Percentiles rank a stretch among this genome's conserved stretches.
Evolutionary conservation across 2,329 filamentous ascomycete species (phyloP).

Genomic region (Phyllosticta citribraziliensis): DNA sequence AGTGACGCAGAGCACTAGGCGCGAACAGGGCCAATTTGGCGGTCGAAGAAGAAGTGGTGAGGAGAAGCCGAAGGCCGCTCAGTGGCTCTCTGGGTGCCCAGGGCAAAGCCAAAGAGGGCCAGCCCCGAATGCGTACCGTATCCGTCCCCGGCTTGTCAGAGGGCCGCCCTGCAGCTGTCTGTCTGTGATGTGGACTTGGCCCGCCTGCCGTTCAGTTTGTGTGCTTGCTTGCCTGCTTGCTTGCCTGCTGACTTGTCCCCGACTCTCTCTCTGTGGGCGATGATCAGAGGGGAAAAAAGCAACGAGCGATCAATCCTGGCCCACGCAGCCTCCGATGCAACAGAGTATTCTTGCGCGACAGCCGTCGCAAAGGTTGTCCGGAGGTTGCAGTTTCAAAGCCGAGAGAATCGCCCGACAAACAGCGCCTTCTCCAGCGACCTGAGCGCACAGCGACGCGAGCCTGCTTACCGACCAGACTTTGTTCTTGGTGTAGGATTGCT

Average conservation of each 20-base stretch:
- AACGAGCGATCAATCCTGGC: constrained; percentile 3
- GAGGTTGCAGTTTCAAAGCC: too few species aligned
- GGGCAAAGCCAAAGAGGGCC: neutral
- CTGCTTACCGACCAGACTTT: neutral
- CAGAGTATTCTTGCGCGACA: neutral
- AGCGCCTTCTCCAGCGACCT: too few species aligned
- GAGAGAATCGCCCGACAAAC: too few species aligned
- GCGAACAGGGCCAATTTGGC: neutral
- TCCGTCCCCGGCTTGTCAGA: neutral
- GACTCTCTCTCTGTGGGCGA: neutral
- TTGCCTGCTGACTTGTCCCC: too few species aligned
- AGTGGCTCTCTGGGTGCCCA: neutral
- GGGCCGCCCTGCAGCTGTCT: too few species aligned
- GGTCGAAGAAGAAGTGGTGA: neutral
- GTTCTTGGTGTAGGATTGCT: too few species aligned
- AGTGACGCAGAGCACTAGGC: neutral
- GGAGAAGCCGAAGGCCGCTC: neutral
- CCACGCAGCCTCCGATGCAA: neutral
- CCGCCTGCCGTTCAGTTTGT: neutral
- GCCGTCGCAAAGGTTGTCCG: too few species aligned
- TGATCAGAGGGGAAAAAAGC: constrained; percentile 7
- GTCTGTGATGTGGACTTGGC: too few species aligned
- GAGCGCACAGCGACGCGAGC: neutral
- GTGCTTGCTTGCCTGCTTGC: too few species aligned
- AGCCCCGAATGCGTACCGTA: neutral